phyloP scores from a whole-genome alignment of 306 rosid genomes.

The Corylus americana region DNA sequence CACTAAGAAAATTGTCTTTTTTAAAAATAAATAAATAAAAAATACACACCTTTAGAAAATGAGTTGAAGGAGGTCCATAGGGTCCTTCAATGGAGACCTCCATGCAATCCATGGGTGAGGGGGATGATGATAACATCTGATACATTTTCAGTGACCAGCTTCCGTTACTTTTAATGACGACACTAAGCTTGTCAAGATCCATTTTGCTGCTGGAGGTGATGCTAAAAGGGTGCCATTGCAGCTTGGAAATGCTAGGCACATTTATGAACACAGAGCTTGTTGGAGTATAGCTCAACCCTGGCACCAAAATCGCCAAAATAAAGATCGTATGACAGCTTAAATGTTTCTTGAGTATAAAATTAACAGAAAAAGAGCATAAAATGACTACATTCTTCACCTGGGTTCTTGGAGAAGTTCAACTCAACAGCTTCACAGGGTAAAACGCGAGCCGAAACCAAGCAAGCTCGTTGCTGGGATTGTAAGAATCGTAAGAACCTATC shows the following conservation, averaged over 20 bases:
- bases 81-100: conserved; percentile 64
- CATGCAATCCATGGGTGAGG: conserved; percentile 24
- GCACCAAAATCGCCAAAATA: conserved; percentile 9
- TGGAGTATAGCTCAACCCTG: conserved; percentile 53
- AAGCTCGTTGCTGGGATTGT: conserved; percentile 46
- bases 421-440: conserved; percentile 62
- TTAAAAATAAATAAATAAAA: no score
- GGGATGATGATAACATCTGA: conserved; percentile 39
- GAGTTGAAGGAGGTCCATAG: conserved; percentile 42
- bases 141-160: conserved; percentile 47
- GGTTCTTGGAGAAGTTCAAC: conserved; percentile 55
- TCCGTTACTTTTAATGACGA: conserved; percentile 51
- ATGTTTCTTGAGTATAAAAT: neutral
- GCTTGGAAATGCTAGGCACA: conserved; percentile 61
- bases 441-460: conserved; percentile 45
- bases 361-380: neutral
- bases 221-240: conserved; percentile 70
- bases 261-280: conserved; percentile 54
- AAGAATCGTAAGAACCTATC: conserved; percentile 57
- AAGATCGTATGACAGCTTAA: neutral
- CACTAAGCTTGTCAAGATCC: conserved; percentile 49
- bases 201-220: conserved; percentile 44
- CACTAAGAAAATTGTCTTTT: no score
- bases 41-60: conserved; percentile 3
- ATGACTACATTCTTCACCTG: conserved; percentile 32